Conservation (phyloP, 306 rosid genomes). For the Canavalia ensiformis region DNA sequence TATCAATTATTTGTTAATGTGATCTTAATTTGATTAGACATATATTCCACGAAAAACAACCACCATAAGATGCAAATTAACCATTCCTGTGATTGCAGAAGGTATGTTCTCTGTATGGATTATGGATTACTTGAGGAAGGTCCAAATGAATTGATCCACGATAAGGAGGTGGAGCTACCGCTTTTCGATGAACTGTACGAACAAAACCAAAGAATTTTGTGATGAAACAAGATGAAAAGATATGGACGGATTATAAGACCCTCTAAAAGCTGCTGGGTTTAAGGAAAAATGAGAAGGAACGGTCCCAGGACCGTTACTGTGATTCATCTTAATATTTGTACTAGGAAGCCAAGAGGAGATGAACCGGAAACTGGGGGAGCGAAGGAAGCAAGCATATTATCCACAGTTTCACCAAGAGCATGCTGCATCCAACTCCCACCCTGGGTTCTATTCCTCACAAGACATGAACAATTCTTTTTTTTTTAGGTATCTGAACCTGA, state of each 20-base stretch:
- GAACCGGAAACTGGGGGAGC: conserved; percentile 18
- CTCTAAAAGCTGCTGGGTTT: conserved; percentile 25
- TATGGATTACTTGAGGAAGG: conserved; percentile 17
- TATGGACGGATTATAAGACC: conserved; percentile 12
- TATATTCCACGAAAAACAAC: conserved; percentile 7
- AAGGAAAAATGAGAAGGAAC: conserved; percentile 34
- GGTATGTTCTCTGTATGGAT: conserved; percentile 21
- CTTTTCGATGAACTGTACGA: conserved; percentile 27
- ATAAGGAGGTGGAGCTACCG: conserved; percentile 33
- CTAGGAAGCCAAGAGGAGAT: conserved; percentile 32
- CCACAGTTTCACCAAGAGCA: neutral
- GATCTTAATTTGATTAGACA: conserved; percentile 19
- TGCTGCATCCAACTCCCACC: conserved; percentile 26
- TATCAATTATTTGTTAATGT: conserved; percentile 10
- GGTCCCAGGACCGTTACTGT: conserved; percentile 5
- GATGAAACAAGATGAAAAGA: conserved; percentile 22
- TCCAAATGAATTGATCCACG: conserved; percentile 31
- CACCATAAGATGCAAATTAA: conserved; percentile 11
- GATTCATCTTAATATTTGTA: conserved; percentile 36
- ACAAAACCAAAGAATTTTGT: conserved; percentile 21
- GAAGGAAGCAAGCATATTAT: conserved; percentile 20
- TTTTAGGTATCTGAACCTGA: conserved; percentile 23
- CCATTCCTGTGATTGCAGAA: conserved; percentile 4
- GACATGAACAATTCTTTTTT: neutral
- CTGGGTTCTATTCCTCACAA: conserved; percentile 32